Conservation (phyloP, 2,329 filamentous ascomycete species). For the Pseudogymnoascus sp. region DNA sequence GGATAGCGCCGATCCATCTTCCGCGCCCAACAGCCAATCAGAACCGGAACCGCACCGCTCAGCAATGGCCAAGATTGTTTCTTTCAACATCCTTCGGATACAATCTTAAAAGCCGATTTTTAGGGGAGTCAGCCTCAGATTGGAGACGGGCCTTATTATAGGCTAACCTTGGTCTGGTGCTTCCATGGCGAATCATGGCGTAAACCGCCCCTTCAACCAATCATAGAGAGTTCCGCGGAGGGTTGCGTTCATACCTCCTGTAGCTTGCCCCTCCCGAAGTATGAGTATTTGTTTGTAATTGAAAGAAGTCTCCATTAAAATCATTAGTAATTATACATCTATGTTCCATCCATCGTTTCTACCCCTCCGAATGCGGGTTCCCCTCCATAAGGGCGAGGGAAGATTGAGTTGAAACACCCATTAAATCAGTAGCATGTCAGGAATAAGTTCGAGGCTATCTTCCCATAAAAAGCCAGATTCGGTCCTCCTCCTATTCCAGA, state of each 20-base stretch:
- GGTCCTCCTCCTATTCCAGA: constrained; percentile 17
- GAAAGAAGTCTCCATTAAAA: not conserved
- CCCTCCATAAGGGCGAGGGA: not conserved
- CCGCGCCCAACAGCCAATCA: constrained; percentile 10
- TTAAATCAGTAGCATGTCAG: constrained; percentile 19
- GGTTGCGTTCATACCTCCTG: not conserved
- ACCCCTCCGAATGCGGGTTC: not conserved
- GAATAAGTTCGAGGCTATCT: constrained; percentile 13
- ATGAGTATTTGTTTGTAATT: not conserved
- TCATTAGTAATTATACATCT: not conserved
- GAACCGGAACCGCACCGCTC: constrained; percentile 8
- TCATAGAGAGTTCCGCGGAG: not conserved
- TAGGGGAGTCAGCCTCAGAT: not conserved
- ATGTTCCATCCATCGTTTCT: not conserved
- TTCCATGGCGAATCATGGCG: not conserved
- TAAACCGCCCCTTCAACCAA: not conserved
- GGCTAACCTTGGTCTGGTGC: not conserved
- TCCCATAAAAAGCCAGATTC: constrained; percentile 12
- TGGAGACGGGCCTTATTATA: not conserved
- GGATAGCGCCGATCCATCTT: constrained; percentile 1
- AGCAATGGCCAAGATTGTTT: not conserved
- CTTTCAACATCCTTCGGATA: not conserved
- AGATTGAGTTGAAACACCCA: not conserved
- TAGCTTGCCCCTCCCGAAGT: not conserved
- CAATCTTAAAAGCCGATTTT: not conserved